These are phyloP conservation scores for Myxozyma sirexii DNA, from an alignment of 805 yeast species.

Conservation along the genomic window DNA sequence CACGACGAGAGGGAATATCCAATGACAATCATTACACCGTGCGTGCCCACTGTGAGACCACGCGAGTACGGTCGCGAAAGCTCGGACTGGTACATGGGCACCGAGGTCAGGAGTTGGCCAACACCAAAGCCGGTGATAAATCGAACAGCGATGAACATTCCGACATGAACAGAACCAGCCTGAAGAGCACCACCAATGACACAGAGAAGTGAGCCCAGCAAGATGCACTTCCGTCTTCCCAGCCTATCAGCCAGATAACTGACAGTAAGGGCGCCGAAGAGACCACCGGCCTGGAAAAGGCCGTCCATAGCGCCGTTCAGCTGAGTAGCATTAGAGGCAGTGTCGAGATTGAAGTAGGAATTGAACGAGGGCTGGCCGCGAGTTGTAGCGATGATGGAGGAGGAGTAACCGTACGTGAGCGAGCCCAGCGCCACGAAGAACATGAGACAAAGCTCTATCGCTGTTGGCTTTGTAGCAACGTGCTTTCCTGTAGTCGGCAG, in stretches of 20 bases:
- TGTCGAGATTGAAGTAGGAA: conserved; percentile 12
- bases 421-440: conserved; percentile 18
- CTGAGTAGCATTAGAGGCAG: conserved; percentile 19
- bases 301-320: conserved; percentile 23
- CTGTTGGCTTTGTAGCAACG: conserved; percentile 5
- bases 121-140: conserved; percentile 54
- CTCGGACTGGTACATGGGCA: conserved; percentile 65
- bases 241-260: conserved; percentile 16
- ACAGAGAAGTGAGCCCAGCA: conserved; percentile 9
- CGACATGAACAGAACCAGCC: conserved; percentile 21
- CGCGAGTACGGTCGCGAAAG: conserved; percentile 60
- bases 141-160: conserved; percentile 16
- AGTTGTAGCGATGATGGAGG: conserved; percentile 17
- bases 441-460: conserved; percentile 15
- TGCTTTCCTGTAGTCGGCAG: neutral
- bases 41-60: conserved; percentile 62
- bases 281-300: conserved; percentile 21
- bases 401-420: conserved; percentile 21
- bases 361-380: conserved; percentile 19
- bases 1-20: conserved; percentile 62
- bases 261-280: conserved; percentile 17
- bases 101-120: conserved; percentile 61
- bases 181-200: conserved; percentile 21
- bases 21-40: conserved; percentile 61
- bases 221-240: conserved; percentile 16